Conservation (phyloP, 192 early-diverging fungal genomes). For the Coemansia umbellata region DNA sequence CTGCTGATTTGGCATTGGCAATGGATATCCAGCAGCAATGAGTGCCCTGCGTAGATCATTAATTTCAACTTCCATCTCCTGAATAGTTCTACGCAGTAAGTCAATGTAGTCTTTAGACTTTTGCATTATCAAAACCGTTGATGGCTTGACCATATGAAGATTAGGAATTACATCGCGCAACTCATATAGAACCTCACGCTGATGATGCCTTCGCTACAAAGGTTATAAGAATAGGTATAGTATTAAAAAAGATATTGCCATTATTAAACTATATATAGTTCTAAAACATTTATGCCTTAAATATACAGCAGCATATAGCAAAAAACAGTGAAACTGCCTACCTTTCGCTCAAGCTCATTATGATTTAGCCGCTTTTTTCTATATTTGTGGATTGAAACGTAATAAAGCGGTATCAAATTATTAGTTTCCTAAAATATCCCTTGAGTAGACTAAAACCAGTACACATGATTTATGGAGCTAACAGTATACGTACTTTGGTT, state of each 20-base stretch:
- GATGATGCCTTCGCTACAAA: slow-evolving; percentile 50
- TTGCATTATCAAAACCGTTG: slow-evolving; percentile 54
- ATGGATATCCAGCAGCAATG: slow-evolving; percentile 46
- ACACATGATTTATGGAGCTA: background rate
- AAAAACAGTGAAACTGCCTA: slow-evolving; percentile 8
- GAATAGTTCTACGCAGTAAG: slow-evolving; percentile 41
- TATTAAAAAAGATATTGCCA: background rate
- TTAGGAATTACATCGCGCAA: slow-evolving; percentile 51
- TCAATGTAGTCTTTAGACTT: slow-evolving; percentile 54
- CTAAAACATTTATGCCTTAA: background rate
- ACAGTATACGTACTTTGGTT: slow-evolving; percentile 37
- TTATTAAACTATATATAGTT: background rate
- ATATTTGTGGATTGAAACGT: background rate
- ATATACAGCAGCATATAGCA: background rate
- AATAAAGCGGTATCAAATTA: background rate
- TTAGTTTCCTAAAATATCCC: background rate
- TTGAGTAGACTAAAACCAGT: background rate
- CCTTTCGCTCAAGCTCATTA: slow-evolving; percentile 54
- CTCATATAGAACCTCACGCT: slow-evolving; percentile 51
- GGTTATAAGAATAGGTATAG: background rate
- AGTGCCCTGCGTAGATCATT: slow-evolving; percentile 48
- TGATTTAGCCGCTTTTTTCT: slow-evolving; percentile 52
- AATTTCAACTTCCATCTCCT: slow-evolving; percentile 49
- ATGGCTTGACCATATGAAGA: slow-evolving; percentile 48
- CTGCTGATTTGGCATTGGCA: slow-evolving; percentile 44